Base-by-base conservation (phyloP, 139 green algal genomes). In the Haematococcus sp. region DNA sequence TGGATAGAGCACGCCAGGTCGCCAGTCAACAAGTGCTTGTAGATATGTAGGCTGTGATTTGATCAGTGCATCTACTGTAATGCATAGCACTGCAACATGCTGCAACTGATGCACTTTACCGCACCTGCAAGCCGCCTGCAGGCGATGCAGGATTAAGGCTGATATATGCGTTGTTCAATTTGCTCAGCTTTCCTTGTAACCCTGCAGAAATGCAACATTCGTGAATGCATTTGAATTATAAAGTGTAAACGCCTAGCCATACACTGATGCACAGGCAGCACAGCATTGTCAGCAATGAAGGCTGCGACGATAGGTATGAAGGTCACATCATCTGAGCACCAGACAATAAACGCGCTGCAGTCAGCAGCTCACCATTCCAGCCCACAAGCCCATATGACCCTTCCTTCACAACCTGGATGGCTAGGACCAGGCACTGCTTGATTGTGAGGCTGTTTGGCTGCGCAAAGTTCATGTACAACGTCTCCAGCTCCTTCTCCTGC, bases 371-470 rank as follows among this genome's bases (percentile, higher is more conserved):
- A 78, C 68, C 72, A 65, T 81, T 63, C 68, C 75, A 88, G 4
- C 63, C 63, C 23, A 32, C 76, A 30, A 81, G 58, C 19, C 79
- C 76, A 20, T 71, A 74, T 13, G 56, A 60, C 2, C 76, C 77
- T 22, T 82, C 81, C 63, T 85, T 89, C 52, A 78, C 75, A 49
- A 87, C 46, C 51, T 80, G 60, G 52, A 79, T 66, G 11, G 59
- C 85, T 46, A 90, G 68, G 5, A 83, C 70, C 76, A 88, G 76
- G 74, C 85, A 90, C 63, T 90, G 85, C 71, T 84, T 83, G 52
- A 84, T 85, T 30, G 84, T 84, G n/a, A 90, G 72, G 59, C 69
- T 79, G 72, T 83, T 79, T 20, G 82, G 81, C 77, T 90, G 81
- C 20, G 82, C 85, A 79, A 88, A 90, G 63, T 81, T 83, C 44